phyloP scores from a whole-genome alignment of 1,284 basidiomycete species.

The Ustilago sp. region DNA sequence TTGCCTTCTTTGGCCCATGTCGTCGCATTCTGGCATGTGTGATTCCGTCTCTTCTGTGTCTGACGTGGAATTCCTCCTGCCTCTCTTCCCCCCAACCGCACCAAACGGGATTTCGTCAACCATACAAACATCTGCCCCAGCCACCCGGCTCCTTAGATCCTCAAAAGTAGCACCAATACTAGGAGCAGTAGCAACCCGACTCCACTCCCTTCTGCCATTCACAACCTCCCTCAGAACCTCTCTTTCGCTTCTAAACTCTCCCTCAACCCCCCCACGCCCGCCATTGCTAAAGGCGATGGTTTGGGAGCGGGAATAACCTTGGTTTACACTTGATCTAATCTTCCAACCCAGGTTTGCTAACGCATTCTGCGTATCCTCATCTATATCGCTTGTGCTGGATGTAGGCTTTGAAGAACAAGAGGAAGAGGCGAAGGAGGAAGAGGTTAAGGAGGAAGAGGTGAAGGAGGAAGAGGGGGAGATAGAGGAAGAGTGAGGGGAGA shows the following conservation, averaged over 20 bases:
- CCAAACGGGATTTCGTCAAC: background rate
- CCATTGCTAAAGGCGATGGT: background rate
- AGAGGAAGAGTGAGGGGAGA: slow-evolving; percentile 9
- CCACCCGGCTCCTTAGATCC: background rate
- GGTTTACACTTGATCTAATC: slow-evolving; percentile 29
- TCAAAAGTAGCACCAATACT: slow-evolving; percentile 1
- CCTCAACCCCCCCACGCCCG: background rate
- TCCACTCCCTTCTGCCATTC: slow-evolving; percentile 12
- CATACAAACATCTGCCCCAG: background rate
- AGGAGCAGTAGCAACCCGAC: slow-evolving; percentile 13
- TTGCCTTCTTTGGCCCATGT: background rate
- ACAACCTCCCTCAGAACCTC: slow-evolving; percentile 15
- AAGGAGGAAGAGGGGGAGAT: background rate
- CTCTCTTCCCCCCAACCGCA: background rate
- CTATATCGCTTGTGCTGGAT: background rate
- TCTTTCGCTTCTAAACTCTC: slow-evolving; percentile 9
- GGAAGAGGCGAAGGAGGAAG: slow-evolving; percentile 2
- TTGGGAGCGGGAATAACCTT: slow-evolving; percentile 22
- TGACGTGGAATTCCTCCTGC: background rate
- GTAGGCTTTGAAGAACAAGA: background rate
- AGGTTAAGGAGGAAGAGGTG: background rate
- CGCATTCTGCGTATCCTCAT: slow-evolving; percentile 13
- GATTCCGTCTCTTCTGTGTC: background rate
- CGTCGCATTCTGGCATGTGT: background rate
- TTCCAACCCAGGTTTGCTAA: slow-evolving; percentile 33